Evolutionary conservation across 2,329 filamentous ascomycete genomes (phyloP).

Genomic region (Cytospora piceae): DNA sequence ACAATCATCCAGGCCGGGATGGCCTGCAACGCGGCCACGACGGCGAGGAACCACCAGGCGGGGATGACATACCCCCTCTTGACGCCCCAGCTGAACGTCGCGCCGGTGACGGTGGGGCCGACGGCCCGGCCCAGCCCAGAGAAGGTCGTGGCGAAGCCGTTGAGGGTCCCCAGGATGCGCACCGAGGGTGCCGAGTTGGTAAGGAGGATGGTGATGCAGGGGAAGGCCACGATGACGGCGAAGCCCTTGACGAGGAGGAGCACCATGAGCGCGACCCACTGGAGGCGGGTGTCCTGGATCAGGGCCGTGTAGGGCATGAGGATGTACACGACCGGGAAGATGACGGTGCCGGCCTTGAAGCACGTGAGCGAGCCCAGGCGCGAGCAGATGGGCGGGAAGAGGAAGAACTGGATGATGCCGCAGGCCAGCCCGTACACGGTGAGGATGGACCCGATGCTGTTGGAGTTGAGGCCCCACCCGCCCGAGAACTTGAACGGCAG

Average conservation of each 20-base stretch:
- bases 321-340: conserved; percentile 77
- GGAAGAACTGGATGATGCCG: conserved; percentile 80
- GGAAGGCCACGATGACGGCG: conserved; percentile 82
- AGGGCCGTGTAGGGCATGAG: conserved; percentile 81
- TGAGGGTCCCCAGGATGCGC: conserved; percentile 80
- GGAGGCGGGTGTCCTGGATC: conserved; percentile 49
- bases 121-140: conserved; percentile 78
- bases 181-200: conserved; percentile 83
- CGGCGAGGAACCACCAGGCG: conserved; percentile 79
- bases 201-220: conserved; percentile 85
- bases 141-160: conserved; percentile 85
- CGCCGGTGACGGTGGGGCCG: conserved; percentile 76
- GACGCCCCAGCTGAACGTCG: conserved; percentile 75
- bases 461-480: conserved; percentile 75
- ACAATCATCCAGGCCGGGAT: conserved; percentile 75
- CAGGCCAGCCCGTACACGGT: conserved; percentile 80
- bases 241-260: conserved; percentile 77
- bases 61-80: conserved; percentile 75
- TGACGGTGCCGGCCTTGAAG: conserved; percentile 66
- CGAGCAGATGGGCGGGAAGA: conserved; percentile 78
- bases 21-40: conserved; percentile 65
- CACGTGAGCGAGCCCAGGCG: conserved; percentile 75
- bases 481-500: conserved; percentile 82
- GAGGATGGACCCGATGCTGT: conserved; percentile 82
- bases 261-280: conserved; percentile 65